Base-by-base conservation (phyloP, 345 rosid genomes). In the Hypericum androsaemum region DNA sequence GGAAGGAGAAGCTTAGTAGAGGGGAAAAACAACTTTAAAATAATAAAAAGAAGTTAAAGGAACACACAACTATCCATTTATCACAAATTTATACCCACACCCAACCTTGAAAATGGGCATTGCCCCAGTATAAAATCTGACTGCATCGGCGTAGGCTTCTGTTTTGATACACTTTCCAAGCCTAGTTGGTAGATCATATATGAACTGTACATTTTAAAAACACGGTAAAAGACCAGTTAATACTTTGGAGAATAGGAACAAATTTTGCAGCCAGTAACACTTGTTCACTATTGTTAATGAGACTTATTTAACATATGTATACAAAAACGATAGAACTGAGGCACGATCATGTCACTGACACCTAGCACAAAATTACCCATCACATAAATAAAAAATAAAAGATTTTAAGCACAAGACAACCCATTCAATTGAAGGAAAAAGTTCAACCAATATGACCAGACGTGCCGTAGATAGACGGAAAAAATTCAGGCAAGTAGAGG, bases 181-280 rank as follows among this genome's bases (percentile, higher is more conserved):
- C 71, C 90, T 82, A 61, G 90, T 85, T 5, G 99, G 99, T 71
- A 94, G 82, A 76, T 94, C 99, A 67, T 86, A 94, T 64, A 88
- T 94, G 87, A 94, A 83, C 99, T 94, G 95, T 77, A 64, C 88
- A 74, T 80, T 74, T 73, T 57, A 22, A 22, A 22, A 22, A 22
- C 32, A 22, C n/a, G n/a, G n/a, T n/a, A n/a, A 4, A 22, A 22
- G 32, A 22, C 32, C 32, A 22, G 32, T 22, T 22, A 22, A 4
- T 22, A 22, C 2, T 4, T 22, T 4, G 32, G 32, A 22, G 32
- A 22, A 1, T 22, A 22, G 32, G 32, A 1, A 22, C 32, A 22
- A 22, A 22, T 22, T 22, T 22, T 22, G 32, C 32, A 22, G 32
- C 32, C 32, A 22, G 32, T 22, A 22, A 22, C 32, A 22, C 32